Conservation (phyloP, 2,329 filamentous ascomycete genomes). For the Aspergillus tamarii region DNA sequence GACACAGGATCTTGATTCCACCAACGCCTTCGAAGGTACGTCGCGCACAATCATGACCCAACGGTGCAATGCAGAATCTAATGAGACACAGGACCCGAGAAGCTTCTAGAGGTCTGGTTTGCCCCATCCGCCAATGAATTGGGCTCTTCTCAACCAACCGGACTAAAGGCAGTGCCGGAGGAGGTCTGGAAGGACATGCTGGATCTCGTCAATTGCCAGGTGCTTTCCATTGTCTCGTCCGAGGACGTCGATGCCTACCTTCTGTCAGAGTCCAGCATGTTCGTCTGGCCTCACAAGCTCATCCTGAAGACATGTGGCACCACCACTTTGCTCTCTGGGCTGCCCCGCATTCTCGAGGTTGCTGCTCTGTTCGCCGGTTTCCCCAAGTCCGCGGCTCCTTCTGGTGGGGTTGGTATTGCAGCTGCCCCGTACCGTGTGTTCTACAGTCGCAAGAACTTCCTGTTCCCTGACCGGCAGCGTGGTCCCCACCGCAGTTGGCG, state of each 20-base stretch:
- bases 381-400: slow-evolving; percentile 71
- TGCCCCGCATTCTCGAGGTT: slow-evolving; percentile 90
- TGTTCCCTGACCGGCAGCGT: slow-evolving; percentile 91
- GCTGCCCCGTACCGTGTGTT: slow-evolving; percentile 95
- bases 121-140: slow-evolving; percentile 74
- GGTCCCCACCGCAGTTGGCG: slow-evolving; percentile 97
- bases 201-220: slow-evolving; percentile 97
- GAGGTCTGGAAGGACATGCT: slow-evolving; percentile 96
- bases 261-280: slow-evolving; percentile 99
- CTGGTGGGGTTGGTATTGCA: slow-evolving; percentile 70
- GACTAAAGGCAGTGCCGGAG: slow-evolving; percentile 81
- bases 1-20: slow-evolving; percentile 88
- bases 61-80: slow-evolving; percentile 26
- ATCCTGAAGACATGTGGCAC: slow-evolving; percentile 98
- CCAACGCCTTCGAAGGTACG: slow-evolving; percentile 90
- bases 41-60: slow-evolving; percentile 3
- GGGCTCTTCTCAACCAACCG: slow-evolving; percentile 68
- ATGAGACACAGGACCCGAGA: slow-evolving; percentile 73
- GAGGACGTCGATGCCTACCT: slow-evolving; percentile 96
- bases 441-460: slow-evolving; percentile 98
- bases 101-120: slow-evolving; percentile 98
- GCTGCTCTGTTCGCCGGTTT: slow-evolving; percentile 89
- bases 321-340: slow-evolving; percentile 85
- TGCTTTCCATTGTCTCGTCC: slow-evolving; percentile 89
- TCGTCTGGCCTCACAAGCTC: slow-evolving; percentile 99